Evolutionary conservation across 2,329 filamentous ascomycete genomes (phyloP).

Genomic region (Alternaria viburni): DNA sequence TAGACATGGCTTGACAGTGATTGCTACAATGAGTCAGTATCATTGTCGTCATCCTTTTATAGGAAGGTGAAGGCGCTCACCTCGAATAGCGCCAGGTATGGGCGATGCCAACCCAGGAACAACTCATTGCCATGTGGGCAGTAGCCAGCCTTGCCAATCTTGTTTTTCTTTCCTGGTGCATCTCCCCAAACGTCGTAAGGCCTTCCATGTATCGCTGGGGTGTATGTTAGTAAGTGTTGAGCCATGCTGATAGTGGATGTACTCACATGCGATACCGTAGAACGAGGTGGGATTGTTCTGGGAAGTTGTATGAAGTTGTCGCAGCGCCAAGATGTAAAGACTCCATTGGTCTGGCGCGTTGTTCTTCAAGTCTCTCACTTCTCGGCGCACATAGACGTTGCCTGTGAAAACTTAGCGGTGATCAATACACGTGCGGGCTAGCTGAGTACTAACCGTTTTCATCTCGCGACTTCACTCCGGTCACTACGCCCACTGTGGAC

Average conservation of each 20-base stretch:
- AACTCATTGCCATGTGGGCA: slow-evolving; percentile 79
- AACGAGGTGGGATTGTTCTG: slow-evolving; percentile 72
- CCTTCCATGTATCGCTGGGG: slow-evolving; percentile 42
- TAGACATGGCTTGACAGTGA: slow-evolving; percentile 33
- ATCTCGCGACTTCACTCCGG: slow-evolving; percentile 28
- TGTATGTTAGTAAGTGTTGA: background rate
- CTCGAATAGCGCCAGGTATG: slow-evolving; percentile 72
- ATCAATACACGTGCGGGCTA: background rate
- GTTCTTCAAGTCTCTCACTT: slow-evolving; percentile 68
- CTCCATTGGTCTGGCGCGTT: slow-evolving; percentile 71
- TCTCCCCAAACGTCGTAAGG: slow-evolving; percentile 46
- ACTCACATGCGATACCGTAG: slow-evolving; percentile 75
- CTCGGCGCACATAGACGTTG: slow-evolving; percentile 58
- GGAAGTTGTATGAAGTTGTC: slow-evolving; percentile 69
- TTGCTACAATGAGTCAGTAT: slow-evolving; percentile 29
- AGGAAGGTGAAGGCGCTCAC: slow-evolving; percentile 38
- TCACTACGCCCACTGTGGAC: slow-evolving; percentile 17
- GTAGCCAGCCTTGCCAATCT: slow-evolving; percentile 61
- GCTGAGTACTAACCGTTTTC: slow-evolving; percentile 15
- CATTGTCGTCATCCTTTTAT: too few species aligned
- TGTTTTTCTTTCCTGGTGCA: slow-evolving; percentile 42
- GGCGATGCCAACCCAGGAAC: slow-evolving; percentile 85
- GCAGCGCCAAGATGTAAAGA: slow-evolving; percentile 76
- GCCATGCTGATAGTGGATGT: background rate
- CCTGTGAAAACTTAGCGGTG: slow-evolving; percentile 23